Conservation (phyloP, 2,329 filamentous ascomycete species). For the Penicillium crustosum region DNA sequence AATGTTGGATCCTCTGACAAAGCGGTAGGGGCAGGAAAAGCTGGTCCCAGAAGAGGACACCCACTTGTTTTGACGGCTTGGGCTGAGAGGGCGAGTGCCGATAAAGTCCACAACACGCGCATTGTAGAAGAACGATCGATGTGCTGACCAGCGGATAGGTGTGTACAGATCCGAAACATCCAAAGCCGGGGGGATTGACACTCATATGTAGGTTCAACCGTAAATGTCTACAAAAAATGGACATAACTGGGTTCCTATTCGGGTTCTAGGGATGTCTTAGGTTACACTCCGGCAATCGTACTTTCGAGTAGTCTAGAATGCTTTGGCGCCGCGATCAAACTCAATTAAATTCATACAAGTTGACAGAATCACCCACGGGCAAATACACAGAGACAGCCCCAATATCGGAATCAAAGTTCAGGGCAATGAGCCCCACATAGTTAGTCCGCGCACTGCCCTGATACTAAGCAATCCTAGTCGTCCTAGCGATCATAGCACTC, state of each 20-base stretch:
- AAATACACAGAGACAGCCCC: no score
- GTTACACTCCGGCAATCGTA: background rate
- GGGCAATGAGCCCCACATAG: background rate
- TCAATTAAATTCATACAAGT: background rate
- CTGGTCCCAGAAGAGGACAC: slow-evolving; percentile 9
- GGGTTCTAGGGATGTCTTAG: background rate
- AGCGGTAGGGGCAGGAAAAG: slow-evolving; percentile 10
- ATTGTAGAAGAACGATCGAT: background rate
- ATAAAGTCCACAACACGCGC: background rate
- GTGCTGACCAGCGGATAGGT: background rate
- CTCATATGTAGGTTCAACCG: background rate
- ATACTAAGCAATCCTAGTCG: background rate
- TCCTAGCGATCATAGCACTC: background rate
- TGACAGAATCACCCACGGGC: background rate
- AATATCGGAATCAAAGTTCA: background rate
- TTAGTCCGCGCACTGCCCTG: background rate
- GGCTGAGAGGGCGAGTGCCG: background rate
- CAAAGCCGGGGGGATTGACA: background rate
- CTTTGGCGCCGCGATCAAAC: background rate
- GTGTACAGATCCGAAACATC: background rate
- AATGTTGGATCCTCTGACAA: background rate
- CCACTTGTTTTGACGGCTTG: background rate
- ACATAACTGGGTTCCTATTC: background rate
- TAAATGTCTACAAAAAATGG: background rate
- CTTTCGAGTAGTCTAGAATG: background rate